Evolutionary conservation across 2,329 filamentous ascomycete species (phyloP).

Genomic region (Thelonectria discophora): DNA sequence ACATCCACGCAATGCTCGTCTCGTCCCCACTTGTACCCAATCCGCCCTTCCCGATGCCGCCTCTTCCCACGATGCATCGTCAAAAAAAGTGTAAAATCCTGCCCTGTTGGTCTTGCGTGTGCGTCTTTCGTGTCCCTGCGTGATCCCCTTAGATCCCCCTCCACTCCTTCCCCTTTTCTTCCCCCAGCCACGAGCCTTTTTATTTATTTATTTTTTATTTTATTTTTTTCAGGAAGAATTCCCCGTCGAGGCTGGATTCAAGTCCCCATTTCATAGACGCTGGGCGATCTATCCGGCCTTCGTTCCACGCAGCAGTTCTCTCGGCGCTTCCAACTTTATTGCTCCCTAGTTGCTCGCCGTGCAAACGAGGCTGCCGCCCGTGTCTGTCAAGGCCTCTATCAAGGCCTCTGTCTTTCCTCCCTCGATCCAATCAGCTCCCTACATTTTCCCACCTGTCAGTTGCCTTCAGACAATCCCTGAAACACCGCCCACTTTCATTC

Average conservation of each 20-base stretch:
- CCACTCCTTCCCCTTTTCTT: neutral
- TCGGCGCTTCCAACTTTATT: conserved; percentile 14
- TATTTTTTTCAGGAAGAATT: no score
- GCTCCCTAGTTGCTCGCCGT: neutral
- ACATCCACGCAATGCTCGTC: neutral
- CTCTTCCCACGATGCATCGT: neutral
- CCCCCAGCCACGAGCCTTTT: neutral
- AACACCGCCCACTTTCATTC: neutral
- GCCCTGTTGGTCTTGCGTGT: neutral
- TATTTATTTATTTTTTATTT: no score
- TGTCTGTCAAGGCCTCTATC: conserved; percentile 1
- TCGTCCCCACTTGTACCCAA: neutral
- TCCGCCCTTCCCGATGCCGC: neutral
- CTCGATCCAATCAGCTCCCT: neutral
- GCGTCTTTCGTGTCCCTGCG: neutral
- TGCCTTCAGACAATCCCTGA: neutral
- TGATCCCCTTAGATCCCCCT: no score
- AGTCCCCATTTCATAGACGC: neutral
- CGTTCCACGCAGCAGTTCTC: neutral
- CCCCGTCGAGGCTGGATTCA: neutral
- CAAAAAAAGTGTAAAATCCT: neutral
- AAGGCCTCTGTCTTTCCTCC: neutral
- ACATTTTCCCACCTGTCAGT: neutral
- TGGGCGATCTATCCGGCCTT: neutral
- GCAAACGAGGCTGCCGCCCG: conserved; percentile 3